phyloP scores from a whole-genome alignment of 2,329 filamentous ascomycete species.

The Pseudogymnoascus sp. region DNA sequence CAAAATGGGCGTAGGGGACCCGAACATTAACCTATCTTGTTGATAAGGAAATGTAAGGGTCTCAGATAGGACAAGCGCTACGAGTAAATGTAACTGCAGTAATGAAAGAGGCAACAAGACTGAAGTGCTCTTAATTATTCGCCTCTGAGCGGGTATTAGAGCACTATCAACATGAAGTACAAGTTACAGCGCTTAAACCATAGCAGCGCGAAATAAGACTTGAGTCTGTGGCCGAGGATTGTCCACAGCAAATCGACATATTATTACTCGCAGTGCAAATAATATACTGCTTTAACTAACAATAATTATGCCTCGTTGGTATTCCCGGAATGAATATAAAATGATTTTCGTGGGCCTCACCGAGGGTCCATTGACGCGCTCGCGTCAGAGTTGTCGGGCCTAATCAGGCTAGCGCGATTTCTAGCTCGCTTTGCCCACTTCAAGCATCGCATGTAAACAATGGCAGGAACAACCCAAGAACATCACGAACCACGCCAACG shows the following conservation, averaged over 20 bases:
- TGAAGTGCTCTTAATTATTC: neutral
- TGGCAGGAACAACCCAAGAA: constrained; percentile 7
- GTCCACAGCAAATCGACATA: neutral
- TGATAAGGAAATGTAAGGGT: constrained; percentile 1
- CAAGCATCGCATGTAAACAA: constrained; percentile 3
- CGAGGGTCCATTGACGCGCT: neutral
- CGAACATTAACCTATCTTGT: neutral
- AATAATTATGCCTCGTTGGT: neutral
- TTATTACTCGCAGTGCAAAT: neutral
- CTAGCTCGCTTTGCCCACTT: constrained; percentile 4
- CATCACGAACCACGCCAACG: constrained; percentile 7
- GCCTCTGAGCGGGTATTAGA: neutral
- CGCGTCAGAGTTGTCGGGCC: constrained; percentile 4
- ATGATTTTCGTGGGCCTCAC: neutral
- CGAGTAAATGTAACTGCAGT: neutral
- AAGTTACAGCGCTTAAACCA: neutral
- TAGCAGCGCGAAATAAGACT: neutral
- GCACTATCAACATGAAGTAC: neutral
- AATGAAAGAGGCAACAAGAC: neutral
- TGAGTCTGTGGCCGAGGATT: neutral
- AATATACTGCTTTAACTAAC: neutral
- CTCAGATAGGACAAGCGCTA: neutral
- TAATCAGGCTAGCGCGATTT: neutral
- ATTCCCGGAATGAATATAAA: neutral
- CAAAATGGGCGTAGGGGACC: neutral